Evolutionary conservation across 495 filamentous ascomycete species (phyloP).

Genomic region (Lasiosphaeriaceae sp.): DNA sequence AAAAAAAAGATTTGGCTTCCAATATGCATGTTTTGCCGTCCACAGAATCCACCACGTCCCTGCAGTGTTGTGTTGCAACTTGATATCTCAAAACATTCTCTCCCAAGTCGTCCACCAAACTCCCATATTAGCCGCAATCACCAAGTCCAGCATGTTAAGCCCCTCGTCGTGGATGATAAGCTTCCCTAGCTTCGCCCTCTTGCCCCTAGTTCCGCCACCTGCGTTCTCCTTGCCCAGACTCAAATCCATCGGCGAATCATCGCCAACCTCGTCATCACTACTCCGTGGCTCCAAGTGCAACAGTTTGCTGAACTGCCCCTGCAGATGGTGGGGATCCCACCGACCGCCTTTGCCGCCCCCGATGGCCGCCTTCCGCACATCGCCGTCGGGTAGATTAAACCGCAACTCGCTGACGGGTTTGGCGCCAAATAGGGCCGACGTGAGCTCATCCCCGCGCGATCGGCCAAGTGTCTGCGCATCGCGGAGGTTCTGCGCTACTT

Average conservation of each 20-base stretch:
- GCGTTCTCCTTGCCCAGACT: slow-evolving; percentile 71
- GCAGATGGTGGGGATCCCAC: slow-evolving; percentile 22
- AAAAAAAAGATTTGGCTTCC: too few relatives aligned
- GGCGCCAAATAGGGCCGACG: slow-evolving; percentile 25
- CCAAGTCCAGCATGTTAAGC: slow-evolving; percentile 89
- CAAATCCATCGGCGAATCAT: slow-evolving; percentile 53
- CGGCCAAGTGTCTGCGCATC: slow-evolving; percentile 31
- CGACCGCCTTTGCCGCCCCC: neutral
- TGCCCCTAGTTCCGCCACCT: slow-evolving; percentile 78
- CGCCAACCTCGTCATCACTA: slow-evolving; percentile 21
- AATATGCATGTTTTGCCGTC: neutral
- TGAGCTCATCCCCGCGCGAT: slow-evolving; percentile 22
- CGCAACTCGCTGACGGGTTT: slow-evolving; percentile 77
- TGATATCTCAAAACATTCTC: slow-evolving; percentile 28
- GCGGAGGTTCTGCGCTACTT: slow-evolving; percentile 31
- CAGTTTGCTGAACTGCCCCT: slow-evolving; percentile 36
- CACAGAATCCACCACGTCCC: neutral
- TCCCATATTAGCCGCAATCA: slow-evolving; percentile 85
- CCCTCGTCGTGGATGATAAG: slow-evolving; percentile 87
- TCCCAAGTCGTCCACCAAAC: slow-evolving; percentile 94
- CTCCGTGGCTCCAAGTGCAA: slow-evolving; percentile 18
- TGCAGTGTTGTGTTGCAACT: neutral
- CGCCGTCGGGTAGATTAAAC: slow-evolving; percentile 67
- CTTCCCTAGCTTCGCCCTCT: slow-evolving; percentile 89
- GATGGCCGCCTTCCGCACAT: neutral